phyloP scores from a whole-genome alignment of 2,329 filamentous ascomycete genomes.

The Xylariales sp. region DNA sequence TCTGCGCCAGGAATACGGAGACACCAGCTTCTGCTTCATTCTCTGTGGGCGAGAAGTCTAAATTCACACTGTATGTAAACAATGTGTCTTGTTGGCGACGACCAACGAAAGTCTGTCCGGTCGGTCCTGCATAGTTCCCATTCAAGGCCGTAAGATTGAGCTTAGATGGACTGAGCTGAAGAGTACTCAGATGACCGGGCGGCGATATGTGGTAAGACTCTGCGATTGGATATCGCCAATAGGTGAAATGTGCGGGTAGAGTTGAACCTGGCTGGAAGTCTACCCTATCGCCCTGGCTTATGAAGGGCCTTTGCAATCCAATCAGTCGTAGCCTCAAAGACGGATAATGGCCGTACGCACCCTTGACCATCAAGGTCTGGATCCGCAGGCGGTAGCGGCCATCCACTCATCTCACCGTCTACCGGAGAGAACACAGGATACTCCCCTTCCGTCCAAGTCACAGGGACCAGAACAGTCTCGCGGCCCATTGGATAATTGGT shows the following conservation, averaged over 20 bases:
- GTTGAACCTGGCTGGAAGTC: conserved; percentile 38
- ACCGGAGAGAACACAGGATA: conserved; percentile 33
- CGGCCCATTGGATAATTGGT: conserved; percentile 38
- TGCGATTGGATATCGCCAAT: conserved; percentile 49
- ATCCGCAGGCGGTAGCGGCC: conserved; percentile 16
- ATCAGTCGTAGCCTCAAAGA: conserved; percentile 8
- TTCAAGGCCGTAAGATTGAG: conserved; percentile 52
- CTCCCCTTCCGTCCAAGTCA: conserved; percentile 29
- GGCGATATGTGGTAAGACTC: conserved; percentile 42
- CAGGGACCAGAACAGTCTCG: conserved; percentile 35
- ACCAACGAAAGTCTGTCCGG: conserved; percentile 48
- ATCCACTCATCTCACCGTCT: conserved; percentile 30
- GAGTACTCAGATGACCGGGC: conserved; percentile 33
- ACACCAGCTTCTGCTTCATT: conserved; percentile 47
- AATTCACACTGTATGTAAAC: conserved; percentile 44
- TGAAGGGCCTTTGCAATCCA: conserved; percentile 32
- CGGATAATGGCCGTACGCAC: conserved; percentile 19
- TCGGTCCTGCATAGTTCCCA: conserved; percentile 39
- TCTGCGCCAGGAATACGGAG: conserved; percentile 47
- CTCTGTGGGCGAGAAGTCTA: conserved; percentile 35
- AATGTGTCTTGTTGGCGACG: conserved; percentile 51
- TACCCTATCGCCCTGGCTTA: conserved; percentile 37
- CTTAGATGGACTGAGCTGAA: conserved; percentile 42
- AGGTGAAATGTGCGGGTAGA: conserved; percentile 50
- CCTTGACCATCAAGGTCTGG: conserved; percentile 20